Evolutionary conservation across 306 rosid genomes (phyloP).

Genomic region (Delonix regia): DNA sequence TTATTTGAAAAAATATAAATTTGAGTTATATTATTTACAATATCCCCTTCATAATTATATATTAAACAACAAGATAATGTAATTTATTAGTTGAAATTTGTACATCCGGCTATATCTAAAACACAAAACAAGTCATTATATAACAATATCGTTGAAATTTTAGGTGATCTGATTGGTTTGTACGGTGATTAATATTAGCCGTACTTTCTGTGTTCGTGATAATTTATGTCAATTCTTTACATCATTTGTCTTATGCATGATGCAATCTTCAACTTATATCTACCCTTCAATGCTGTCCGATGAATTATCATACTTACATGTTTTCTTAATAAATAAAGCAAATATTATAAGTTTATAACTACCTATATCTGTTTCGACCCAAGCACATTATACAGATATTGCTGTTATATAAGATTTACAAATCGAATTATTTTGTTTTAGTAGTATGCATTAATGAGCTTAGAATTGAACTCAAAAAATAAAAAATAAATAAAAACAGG

Average conservation of each 20-base stretch:
- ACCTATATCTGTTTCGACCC: not conserved
- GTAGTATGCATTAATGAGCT: not conserved
- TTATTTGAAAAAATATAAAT: not conserved
- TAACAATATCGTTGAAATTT: slow-evolving; percentile 37
- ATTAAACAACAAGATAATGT: slow-evolving; percentile 19
- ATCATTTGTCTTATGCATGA: not conserved
- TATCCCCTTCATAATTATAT: not conserved
- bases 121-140: slow-evolving; percentile 11
- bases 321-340: not conserved
- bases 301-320: not conserved
- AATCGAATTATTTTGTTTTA: not conserved
- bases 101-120: not conserved
- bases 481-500: not conserved
- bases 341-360: not conserved
- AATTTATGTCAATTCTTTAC: not conserved
- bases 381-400: not conserved
- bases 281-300: not conserved
- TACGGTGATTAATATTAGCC: not conserved
- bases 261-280: too few relatives aligned
- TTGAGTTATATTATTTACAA: not conserved
- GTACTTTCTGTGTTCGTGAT: not conserved
- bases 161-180: not conserved
- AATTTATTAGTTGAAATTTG: slow-evolving; percentile 24
- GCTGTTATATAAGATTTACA: not conserved
- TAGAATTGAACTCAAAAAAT: not conserved